A percentile compares a stretch with the other conserved stretches of the same genome.
phyloP scores from a whole-genome alignment of 495 filamentous ascomycete species.

The Lentithecium fluviatile region DNA sequence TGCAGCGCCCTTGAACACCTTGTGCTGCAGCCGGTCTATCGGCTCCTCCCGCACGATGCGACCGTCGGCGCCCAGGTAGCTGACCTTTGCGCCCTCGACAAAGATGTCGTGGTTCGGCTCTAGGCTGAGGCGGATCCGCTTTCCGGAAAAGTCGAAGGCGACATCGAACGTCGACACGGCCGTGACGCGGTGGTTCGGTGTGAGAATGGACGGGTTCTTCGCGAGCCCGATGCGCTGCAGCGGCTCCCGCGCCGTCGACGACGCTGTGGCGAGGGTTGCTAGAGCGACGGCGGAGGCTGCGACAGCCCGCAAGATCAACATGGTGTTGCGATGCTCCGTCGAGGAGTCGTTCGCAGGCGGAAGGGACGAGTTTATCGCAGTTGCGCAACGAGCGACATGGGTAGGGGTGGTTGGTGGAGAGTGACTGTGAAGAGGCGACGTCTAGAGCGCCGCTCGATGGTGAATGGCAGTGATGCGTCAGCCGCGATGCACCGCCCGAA shows the following conservation, averaged over 20 bases:
- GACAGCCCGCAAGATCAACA: slow-evolving; percentile 21
- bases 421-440: neutral
- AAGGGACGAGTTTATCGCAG: slow-evolving; percentile 6
- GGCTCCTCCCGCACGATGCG: slow-evolving; percentile 58
- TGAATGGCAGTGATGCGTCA: neutral
- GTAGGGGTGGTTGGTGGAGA: neutral
- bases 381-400: slow-evolving; percentile 29
- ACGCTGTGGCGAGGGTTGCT: slow-evolving; percentile 47
- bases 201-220: slow-evolving; percentile 73
- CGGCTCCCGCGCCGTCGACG: slow-evolving; percentile 73
- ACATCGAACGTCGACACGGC: slow-evolving; percentile 79
- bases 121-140: slow-evolving; percentile 71
- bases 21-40: slow-evolving; percentile 69
- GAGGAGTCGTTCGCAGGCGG: slow-evolving; percentile 17
- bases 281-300: slow-evolving; percentile 8
- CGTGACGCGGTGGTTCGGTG: slow-evolving; percentile 74
- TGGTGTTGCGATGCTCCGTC: slow-evolving; percentile 20
- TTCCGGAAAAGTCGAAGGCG: slow-evolving; percentile 68
- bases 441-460: neutral
- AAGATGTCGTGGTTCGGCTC: slow-evolving; percentile 93
- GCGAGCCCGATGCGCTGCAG: slow-evolving; percentile 71
- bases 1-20: slow-evolving; percentile 78
- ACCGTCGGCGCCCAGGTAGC: slow-evolving; percentile 70
- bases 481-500: too few species aligned
- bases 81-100: slow-evolving; percentile 68